Conservation (phyloP, 1,284 basidiomycete genomes). For the Ceratobasidium papillatum region DNA sequence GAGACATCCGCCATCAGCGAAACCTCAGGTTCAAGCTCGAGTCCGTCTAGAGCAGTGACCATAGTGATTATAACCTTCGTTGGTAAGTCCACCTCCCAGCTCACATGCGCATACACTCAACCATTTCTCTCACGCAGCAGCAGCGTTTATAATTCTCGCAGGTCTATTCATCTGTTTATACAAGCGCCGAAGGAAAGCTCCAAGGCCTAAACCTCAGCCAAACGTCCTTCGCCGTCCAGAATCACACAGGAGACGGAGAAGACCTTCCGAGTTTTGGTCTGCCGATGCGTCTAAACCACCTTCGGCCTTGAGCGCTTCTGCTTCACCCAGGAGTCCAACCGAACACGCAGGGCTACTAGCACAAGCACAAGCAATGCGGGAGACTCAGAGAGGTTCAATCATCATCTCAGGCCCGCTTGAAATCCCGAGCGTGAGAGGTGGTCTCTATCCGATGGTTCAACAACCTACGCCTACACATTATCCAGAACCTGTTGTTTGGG, state of each 20-base stretch:
- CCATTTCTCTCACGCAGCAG: background rate
- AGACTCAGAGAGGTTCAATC: background rate
- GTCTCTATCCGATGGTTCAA: background rate
- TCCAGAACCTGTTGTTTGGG: background rate
- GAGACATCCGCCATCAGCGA: background rate
- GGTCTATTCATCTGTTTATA: background rate
- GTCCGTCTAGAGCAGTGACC: background rate
- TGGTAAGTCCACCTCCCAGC: background rate
- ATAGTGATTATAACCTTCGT: background rate
- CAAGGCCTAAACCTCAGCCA: background rate
- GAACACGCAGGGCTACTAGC: conserved; percentile 6
- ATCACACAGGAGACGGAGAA: background rate
- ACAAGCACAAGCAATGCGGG: conserved; percentile 1
- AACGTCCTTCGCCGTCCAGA: background rate
- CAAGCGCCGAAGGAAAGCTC: background rate
- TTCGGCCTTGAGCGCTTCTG: background rate
- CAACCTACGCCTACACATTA: background rate
- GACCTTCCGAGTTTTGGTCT: conserved; percentile 20
- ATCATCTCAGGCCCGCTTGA: background rate
- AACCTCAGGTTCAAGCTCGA: background rate
- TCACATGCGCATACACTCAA: background rate
- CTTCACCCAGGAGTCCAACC: background rate
- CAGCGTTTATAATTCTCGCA: background rate
- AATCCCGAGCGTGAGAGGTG: background rate
- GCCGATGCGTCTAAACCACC: conserved; percentile 5